phyloP scores from a whole-genome alignment of 129 eudicot genomes.

The Erigeron canadensis region DNA sequence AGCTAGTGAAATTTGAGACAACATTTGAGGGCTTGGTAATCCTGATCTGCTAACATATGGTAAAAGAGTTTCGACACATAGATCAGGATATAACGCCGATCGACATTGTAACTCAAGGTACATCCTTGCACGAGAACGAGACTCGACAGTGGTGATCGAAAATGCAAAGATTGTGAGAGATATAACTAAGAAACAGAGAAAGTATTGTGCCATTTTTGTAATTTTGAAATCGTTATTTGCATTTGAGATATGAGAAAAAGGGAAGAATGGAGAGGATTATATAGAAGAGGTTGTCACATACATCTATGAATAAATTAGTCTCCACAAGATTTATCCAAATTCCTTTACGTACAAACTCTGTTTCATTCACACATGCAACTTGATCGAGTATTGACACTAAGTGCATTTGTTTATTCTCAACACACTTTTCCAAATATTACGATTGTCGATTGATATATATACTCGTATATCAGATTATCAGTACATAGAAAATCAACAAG shows the following conservation, averaged over 20 bases:
- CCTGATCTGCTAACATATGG: constrained; percentile 24
- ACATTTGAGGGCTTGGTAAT: constrained; percentile 33
- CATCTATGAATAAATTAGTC: constrained; percentile 17
- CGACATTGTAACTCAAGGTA: constrained; percentile 47
- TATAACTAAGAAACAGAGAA: constrained; percentile 20
- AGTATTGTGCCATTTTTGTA: constrained; percentile 33
- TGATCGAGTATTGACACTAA: constrained; percentile 1
- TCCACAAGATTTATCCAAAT: constrained; percentile 12
- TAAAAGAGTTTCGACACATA: constrained; percentile 47
- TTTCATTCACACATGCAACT: constrained; percentile 32
- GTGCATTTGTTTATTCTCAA: constrained; percentile 4
- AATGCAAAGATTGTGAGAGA: constrained; percentile 34
- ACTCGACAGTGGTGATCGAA: constrained; percentile 24
- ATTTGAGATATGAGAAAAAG: neutral
- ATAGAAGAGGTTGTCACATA: constrained; percentile 23
- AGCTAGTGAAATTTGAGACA: constrained; percentile 53
- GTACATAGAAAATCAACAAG: constrained; percentile 4
- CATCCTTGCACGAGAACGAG: constrained; percentile 48
- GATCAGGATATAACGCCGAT: constrained; percentile 45
- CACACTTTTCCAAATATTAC: constrained; percentile 8
- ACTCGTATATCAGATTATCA: neutral
- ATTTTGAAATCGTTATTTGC: neutral
- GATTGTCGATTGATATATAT: too few species aligned
- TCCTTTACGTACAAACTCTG: constrained; percentile 33
- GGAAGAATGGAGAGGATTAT: constrained; percentile 16